Base-by-base conservation (phyloP, 768 basidiomycete species). In the Leccinum longicurvipes region DNA sequence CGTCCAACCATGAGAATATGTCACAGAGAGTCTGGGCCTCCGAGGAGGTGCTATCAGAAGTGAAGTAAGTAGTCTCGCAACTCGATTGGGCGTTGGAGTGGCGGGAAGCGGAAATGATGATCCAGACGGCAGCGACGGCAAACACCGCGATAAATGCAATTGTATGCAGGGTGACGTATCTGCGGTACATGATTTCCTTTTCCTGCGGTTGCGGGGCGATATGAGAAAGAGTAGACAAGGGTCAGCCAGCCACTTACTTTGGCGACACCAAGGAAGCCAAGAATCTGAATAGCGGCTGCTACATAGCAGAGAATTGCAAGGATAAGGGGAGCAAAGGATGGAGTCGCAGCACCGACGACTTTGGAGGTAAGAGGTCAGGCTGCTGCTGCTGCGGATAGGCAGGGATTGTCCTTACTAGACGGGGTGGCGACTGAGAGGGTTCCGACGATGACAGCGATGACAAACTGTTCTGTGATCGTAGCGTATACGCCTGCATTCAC, bases 401-500 rank as follows among this genome's bases (percentile, higher is more conserved):
- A 12, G 75, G 41, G 29, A 2, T 32, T 10, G 28, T 89, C 28
- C 89, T 70, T 61, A 94, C 92, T 89, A n/a, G 76, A 74, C 17
- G 92, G 89, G 1, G 93, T 91, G 2, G 84, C 86, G 32, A 96
- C 63, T 11, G 89, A 79, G 25, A 96, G 78, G 4, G 85, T 83
- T 19, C 87, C 93, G 10, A 85, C 81, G 15, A 87, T 57, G 59
- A 91, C 65, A 5, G 82, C 85, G 19, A 86, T 68, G 15, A 82
- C 74, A 42, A 91, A 78, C 72, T 97, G 94, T 69, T 96, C 91
- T 0, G 76, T 69, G 48, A 98, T 71, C 27, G 88, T 82, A 19
- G 82, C 71, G 63, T 97, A 98, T 51, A 98, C 90, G 29, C 97
- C 97, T 58, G 84, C 80, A 75, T 99, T 96, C 59, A 93, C 77